Conservation (phyloP, 345 rosid genomes). For the Reutealis trisperma region DNA sequence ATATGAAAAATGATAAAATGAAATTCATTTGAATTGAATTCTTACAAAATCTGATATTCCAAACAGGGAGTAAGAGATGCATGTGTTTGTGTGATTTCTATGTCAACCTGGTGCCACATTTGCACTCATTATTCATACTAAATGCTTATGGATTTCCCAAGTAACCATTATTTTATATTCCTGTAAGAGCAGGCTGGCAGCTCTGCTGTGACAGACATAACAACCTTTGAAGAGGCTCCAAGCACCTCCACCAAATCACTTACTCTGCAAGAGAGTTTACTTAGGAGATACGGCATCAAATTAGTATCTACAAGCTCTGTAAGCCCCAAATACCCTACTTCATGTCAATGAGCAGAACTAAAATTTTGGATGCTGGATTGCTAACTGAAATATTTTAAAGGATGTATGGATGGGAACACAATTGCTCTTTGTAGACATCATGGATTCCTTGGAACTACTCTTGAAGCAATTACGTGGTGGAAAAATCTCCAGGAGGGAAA, state of each 20-base stretch:
- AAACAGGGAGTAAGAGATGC: too few species aligned
- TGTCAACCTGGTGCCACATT: background rate
- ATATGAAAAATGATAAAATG: too few species aligned
- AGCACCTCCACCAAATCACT: constrained; percentile 15
- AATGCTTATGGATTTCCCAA: background rate
- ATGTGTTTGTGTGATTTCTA: background rate
- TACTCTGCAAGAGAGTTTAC: constrained; percentile 28
- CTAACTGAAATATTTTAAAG: constrained; percentile 29
- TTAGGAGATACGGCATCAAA: constrained; percentile 45
- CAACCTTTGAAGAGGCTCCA: constrained; percentile 17
- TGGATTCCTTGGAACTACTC: constrained; percentile 44
- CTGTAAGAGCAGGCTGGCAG: constrained; percentile 27
- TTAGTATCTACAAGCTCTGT: constrained; percentile 39
- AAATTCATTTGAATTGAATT: too few species aligned
- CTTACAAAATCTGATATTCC: too few species aligned
- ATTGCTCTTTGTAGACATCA: constrained; percentile 51
- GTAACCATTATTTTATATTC: background rate
- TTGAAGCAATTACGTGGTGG: constrained; percentile 45
- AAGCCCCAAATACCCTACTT: constrained; percentile 21
- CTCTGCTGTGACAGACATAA: constrained; percentile 18
- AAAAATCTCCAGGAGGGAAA: constrained; percentile 43
- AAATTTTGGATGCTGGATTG: background rate
- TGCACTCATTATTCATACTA: background rate
- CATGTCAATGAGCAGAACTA: background rate
- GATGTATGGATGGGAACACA: constrained; percentile 63